Evolutionary conservation across 2,329 filamentous ascomycete genomes (phyloP).

Genomic region (Exophiala sp.): DNA sequence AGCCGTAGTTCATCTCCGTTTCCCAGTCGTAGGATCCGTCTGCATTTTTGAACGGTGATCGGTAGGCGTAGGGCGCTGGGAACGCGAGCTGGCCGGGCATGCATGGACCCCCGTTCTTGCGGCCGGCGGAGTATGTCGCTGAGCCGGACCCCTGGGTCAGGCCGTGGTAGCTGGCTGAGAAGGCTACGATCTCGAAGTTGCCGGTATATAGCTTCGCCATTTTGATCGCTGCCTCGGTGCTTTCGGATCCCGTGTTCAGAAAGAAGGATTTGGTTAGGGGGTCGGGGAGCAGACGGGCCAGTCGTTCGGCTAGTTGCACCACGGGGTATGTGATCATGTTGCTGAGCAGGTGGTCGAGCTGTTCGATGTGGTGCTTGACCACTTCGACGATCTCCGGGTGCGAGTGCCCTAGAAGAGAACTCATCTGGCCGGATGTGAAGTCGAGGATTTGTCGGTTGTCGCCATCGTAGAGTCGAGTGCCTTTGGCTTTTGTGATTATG

Average conservation of each 20-base stretch:
- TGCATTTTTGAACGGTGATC: conserved; percentile 53
- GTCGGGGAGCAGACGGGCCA: conserved; percentile 46
- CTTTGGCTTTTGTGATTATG: conserved; percentile 39
- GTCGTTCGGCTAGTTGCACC: conserved; percentile 48
- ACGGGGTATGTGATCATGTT: conserved; percentile 56
- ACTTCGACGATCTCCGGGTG: conserved; percentile 54
- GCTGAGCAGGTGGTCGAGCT: conserved; percentile 55
- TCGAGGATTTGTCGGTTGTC: conserved; percentile 47
- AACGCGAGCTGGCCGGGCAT: conserved; percentile 55
- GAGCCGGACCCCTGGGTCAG: conserved; percentile 52
- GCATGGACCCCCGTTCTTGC: conserved; percentile 42
- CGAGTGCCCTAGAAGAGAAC: conserved; percentile 53
- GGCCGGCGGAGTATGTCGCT: conserved; percentile 50
- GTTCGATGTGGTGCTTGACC: conserved; percentile 44
- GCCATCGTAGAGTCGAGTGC: conserved; percentile 43
- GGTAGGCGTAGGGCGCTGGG: conserved; percentile 56
- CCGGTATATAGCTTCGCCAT: conserved; percentile 59
- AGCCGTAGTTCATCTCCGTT: conserved; percentile 58
- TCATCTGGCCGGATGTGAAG: conserved; percentile 58
- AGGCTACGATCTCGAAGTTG: conserved; percentile 59
- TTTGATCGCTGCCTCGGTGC: conserved; percentile 58
- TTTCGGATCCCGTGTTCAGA: conserved; percentile 53
- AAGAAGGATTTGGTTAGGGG: conserved; percentile 54
- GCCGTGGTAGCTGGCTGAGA: conserved; percentile 57
- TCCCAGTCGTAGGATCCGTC: conserved; percentile 62